These are phyloP conservation scores for Brassica carinata DNA, from an alignment of 345 rosid genomes.

Conservation along the genomic window DNA sequence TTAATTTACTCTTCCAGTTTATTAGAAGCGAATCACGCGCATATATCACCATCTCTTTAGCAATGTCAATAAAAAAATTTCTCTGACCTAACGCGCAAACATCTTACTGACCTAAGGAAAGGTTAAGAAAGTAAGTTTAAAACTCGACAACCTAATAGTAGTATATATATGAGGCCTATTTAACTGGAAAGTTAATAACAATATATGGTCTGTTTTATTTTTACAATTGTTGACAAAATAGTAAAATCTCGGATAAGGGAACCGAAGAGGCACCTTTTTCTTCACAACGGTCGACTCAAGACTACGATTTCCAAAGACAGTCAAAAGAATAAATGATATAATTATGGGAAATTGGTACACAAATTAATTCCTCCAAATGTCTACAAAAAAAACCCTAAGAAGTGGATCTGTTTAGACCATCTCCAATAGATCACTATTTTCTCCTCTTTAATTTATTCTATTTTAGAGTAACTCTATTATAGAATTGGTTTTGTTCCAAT, in stretches of 20 bases:
- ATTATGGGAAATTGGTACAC: background rate
- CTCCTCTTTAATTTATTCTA: too few species aligned
- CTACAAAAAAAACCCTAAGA: background rate
- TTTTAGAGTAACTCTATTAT: too few species aligned
- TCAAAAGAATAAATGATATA: background rate
- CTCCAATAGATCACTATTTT: too few species aligned
- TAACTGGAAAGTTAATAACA: too few species aligned
- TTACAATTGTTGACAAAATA: background rate
- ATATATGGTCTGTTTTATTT: background rate
- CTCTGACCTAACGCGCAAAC: background rate
- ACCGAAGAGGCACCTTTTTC: conserved; percentile 1
- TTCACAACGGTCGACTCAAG: background rate
- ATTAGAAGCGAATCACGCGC: background rate
- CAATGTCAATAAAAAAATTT: background rate
- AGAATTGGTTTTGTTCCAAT: too few species aligned
- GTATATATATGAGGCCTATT: too few species aligned
- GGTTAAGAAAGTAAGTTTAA: background rate
- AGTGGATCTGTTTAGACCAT: too few species aligned
- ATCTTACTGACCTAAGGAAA: background rate
- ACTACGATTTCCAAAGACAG: background rate
- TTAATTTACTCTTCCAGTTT: background rate
- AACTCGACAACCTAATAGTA: background rate
- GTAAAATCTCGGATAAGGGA: background rate
- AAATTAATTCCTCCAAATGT: background rate
- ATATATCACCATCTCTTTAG: background rate